Conservation (phyloP, 306 rosid genomes). For the Abrus precatorius region DNA sequence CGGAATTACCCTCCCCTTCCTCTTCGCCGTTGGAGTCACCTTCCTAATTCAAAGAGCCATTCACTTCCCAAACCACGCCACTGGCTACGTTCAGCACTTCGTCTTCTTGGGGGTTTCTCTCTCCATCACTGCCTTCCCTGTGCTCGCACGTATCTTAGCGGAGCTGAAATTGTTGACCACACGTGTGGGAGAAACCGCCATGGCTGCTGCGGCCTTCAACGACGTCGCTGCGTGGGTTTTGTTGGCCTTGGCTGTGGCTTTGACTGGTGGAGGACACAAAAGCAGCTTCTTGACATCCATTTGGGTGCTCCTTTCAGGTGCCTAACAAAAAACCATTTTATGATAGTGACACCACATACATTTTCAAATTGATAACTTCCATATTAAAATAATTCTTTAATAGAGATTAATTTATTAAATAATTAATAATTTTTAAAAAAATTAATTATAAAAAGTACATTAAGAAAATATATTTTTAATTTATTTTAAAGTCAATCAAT, state of each 20-base stretch:
- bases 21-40: slow-evolving; percentile 67
- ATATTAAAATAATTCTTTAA: no score
- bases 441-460: no score
- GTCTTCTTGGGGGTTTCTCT: slow-evolving; percentile 84
- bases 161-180: slow-evolving; percentile 83
- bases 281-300: slow-evolving; percentile 10
- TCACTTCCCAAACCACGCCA: slow-evolving; percentile 54
- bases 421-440: no score
- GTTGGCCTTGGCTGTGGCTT: slow-evolving; percentile 79
- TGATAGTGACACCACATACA: no score
- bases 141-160: slow-evolving; percentile 84
- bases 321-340: no score
- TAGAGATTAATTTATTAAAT: no score
- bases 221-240: slow-evolving; percentile 89
- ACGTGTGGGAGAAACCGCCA: slow-evolving; percentile 74
- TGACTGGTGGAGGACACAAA: slow-evolving; percentile 41
- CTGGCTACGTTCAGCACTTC: slow-evolving; percentile 57
- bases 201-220: slow-evolving; percentile 90
- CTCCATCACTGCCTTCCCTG: slow-evolving; percentile 91
- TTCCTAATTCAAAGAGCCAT: slow-evolving; percentile 60
- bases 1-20: slow-evolving; percentile 75
- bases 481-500: no score
- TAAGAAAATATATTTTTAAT: no score
- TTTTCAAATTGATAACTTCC: no score
- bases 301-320: slow-evolving; percentile 45